phyloP scores from a whole-genome alignment of 495 filamentous ascomycete genomes.

The Hapsidospora chrysogenum region DNA sequence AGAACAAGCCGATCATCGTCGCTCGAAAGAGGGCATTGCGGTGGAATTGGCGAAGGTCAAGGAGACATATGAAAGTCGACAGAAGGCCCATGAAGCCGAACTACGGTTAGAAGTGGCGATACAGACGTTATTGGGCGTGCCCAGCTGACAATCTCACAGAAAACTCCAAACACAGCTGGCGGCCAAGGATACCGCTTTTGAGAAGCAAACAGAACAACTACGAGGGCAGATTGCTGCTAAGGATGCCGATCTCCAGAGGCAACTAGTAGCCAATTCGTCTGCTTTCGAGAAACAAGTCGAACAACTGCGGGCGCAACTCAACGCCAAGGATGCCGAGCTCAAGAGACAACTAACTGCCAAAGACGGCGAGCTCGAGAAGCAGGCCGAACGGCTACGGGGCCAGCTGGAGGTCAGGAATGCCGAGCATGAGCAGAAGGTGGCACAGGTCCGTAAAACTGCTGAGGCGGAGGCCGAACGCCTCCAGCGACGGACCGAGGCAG shows the following conservation, averaged over 20 bases:
- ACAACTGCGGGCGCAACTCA: not conserved
- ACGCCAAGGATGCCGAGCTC: slow-evolving; percentile 27
- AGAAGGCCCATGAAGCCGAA: slow-evolving; percentile 45
- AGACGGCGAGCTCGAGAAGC: not conserved
- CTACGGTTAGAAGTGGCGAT: too few relatives aligned
- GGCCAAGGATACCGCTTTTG: slow-evolving; percentile 7
- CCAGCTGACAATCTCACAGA: slow-evolving; percentile 8
- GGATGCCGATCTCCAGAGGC: slow-evolving; percentile 19
- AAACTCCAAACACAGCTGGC: slow-evolving; percentile 11
- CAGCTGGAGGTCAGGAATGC: not conserved
- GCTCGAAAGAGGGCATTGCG: slow-evolving; percentile 47
- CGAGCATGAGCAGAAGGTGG: slow-evolving; percentile 7
- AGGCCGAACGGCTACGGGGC: not conserved
- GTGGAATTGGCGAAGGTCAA: slow-evolving; percentile 48
- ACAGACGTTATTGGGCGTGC: too few relatives aligned
- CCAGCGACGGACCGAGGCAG: slow-evolving; percentile 30
- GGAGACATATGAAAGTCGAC: slow-evolving; percentile 53
- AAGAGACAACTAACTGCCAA: slow-evolving; percentile 18
- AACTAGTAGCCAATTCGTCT: slow-evolving; percentile 5
- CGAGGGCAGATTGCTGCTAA: slow-evolving; percentile 9
- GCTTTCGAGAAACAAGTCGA: not conserved
- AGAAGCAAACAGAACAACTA: slow-evolving; percentile 9
- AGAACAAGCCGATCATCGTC: slow-evolving; percentile 58
- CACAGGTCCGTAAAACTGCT: slow-evolving; percentile 18
- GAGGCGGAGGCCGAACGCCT: slow-evolving; percentile 23